These are phyloP conservation scores for Leptographium wingfieldii DNA, from an alignment of 2,329 filamentous ascomycete genomes.

Conservation along the genomic window DNA sequence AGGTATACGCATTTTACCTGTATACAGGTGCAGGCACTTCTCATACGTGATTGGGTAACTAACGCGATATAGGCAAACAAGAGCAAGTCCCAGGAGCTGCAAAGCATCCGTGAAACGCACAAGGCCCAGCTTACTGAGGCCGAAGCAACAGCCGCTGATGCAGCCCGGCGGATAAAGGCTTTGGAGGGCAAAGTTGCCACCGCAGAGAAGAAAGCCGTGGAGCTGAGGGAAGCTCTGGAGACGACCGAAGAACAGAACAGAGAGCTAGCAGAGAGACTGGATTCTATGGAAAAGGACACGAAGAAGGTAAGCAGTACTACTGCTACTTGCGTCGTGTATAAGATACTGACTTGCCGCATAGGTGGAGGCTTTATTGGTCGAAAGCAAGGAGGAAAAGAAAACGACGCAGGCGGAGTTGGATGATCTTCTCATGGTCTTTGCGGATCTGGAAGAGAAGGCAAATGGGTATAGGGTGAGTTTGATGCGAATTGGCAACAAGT, in stretches of 20 bases:
- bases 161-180: conserved; percentile 14
- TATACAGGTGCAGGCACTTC: neutral
- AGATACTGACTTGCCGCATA: conserved; percentile 9
- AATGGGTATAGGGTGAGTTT: conserved; percentile 57
- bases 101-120: conserved; percentile 40
- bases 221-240: conserved; percentile 17
- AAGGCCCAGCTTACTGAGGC: conserved; percentile 24
- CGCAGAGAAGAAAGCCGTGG: conserved; percentile 7
- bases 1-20: conserved; percentile 25
- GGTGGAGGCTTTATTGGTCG: conserved; percentile 21
- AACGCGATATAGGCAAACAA: conserved; percentile 37
- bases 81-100: conserved; percentile 45
- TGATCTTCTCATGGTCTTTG: conserved; percentile 70
- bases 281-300: conserved; percentile 19
- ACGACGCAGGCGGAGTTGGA: conserved; percentile 62
- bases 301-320: conserved; percentile 11
- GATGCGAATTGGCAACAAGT: neutral
- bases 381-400: conserved; percentile 50
- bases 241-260: conserved; percentile 14
- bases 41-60: neutral
- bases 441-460: conserved; percentile 66
- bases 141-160: conserved; percentile 8
- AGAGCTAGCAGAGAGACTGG: conserved; percentile 19
- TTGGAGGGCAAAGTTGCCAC: conserved; percentile 18
- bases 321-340: neutral